Percentiles rank a stretch among this genome's conserved stretches.
Conservation (phyloP, 139 green algal species). For the Auxenochlorella protothecoides region DNA sequence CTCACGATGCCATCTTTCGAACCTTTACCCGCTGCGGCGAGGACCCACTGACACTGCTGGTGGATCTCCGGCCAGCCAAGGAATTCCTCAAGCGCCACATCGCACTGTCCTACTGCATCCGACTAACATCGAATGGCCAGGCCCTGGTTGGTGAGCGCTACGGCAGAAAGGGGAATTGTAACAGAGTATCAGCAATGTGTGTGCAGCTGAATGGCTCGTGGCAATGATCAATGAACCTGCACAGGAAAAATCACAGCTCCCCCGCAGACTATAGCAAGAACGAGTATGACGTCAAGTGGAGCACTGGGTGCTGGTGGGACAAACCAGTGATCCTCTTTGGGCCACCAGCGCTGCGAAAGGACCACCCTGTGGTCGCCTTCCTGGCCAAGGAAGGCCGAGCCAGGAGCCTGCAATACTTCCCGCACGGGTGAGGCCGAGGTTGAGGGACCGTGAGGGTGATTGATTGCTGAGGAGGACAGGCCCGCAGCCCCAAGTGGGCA, state of each 20-base stretch:
- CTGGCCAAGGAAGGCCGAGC: constrained; percentile 32
- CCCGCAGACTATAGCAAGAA: constrained; percentile 30
- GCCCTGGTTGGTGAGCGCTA: constrained; percentile 28
- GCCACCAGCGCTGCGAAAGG: constrained; percentile 38
- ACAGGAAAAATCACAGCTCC: not conserved
- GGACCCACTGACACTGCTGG: constrained; percentile 34
- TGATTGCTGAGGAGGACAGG: too few relatives aligned
- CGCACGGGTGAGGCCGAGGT: too few relatives aligned
- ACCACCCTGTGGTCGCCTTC: constrained; percentile 54
- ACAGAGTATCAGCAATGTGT: too few relatives aligned
- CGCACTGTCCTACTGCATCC: constrained; percentile 32
- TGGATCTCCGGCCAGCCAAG: constrained; percentile 47
- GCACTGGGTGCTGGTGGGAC: constrained; percentile 46
- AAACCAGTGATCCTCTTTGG: constrained; percentile 56
- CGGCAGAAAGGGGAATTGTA: not conserved
- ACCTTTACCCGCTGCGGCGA: constrained; percentile 41
- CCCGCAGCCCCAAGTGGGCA: too few relatives aligned
- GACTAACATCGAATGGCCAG: constrained; percentile 36
- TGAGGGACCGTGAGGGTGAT: too few relatives aligned
- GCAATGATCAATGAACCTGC: not conserved
- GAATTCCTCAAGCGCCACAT: constrained; percentile 44
- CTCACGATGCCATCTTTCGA: constrained; percentile 39
- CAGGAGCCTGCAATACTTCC: too few relatives aligned
- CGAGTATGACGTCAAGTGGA: constrained; percentile 30
- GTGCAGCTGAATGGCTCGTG: not conserved